Conservation (phyloP, 2,329 filamentous ascomycete species). For the Aquanectria penicillioides region DNA sequence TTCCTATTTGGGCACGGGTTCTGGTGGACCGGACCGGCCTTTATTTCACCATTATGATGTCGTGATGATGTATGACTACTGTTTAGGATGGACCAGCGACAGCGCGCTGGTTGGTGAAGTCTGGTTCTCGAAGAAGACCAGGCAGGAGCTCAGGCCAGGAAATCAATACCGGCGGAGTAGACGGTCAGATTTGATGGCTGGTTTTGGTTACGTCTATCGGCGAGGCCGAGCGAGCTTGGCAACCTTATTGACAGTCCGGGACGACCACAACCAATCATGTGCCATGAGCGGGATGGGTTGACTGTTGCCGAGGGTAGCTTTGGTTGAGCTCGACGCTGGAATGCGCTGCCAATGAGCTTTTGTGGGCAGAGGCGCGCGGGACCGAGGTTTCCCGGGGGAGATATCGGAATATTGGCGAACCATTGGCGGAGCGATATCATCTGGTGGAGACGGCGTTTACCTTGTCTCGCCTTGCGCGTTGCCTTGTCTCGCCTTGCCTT, state of each 20-base stretch:
- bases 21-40: slow-evolving; percentile 9
- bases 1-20: background rate
- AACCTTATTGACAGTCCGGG: slow-evolving; percentile 37
- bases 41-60: slow-evolving; percentile 17
- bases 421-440: slow-evolving; percentile 5
- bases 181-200: slow-evolving; percentile 29
- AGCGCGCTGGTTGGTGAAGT: slow-evolving; percentile 22
- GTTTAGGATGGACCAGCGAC: slow-evolving; percentile 21
- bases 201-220: slow-evolving; percentile 36
- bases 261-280: slow-evolving; percentile 28
- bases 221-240: slow-evolving; percentile 39
- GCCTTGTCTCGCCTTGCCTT: background rate
- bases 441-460: slow-evolving; percentile 8
- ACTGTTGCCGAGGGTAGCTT: slow-evolving; percentile 25
- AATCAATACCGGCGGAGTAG: slow-evolving; percentile 28
- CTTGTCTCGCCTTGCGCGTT: slow-evolving; percentile 10
- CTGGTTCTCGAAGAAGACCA: slow-evolving; percentile 29
- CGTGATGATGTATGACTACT: slow-evolving; percentile 20
- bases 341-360: slow-evolving; percentile 30
- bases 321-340: slow-evolving; percentile 38
- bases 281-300: slow-evolving; percentile 4
- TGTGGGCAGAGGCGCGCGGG: slow-evolving; percentile 29
- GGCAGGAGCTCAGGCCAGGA: slow-evolving; percentile 29
- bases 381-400: slow-evolving; percentile 20
- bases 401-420: slow-evolving; percentile 12